phyloP scores from a whole-genome alignment of 352 stramenopile genomes.

The Globisporangium acanthophoron region DNA sequence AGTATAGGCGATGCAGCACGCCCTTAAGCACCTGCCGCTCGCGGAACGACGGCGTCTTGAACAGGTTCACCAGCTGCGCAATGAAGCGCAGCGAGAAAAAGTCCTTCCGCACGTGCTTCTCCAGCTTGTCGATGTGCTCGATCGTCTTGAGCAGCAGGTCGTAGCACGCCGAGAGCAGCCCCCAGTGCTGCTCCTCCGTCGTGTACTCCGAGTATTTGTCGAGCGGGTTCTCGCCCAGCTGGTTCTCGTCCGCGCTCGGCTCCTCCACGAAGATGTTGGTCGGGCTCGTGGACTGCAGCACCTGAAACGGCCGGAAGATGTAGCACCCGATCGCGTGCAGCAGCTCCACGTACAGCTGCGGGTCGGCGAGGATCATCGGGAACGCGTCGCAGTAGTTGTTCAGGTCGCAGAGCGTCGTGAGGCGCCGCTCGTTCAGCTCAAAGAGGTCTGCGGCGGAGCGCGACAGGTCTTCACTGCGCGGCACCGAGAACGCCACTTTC shows the following conservation, averaged over 20 bases:
- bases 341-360: slow-evolving; percentile 76
- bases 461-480: slow-evolving; percentile 40
- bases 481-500: slow-evolving; percentile 79
- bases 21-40: slow-evolving; percentile 84
- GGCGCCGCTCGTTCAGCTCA: slow-evolving; percentile 76
- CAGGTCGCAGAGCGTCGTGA: slow-evolving; percentile 79
- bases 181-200: slow-evolving; percentile 78
- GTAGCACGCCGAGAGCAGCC: slow-evolving; percentile 73
- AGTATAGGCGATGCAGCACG: slow-evolving; percentile 85
- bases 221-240: slow-evolving; percentile 60
- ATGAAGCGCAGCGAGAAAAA: slow-evolving; percentile 83
- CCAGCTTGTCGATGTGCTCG: slow-evolving; percentile 86
- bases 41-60: slow-evolving; percentile 86
- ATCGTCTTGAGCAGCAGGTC: slow-evolving; percentile 81
- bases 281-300: slow-evolving; percentile 40
- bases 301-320: slow-evolving; percentile 76
- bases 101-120: slow-evolving; percentile 83
- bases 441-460: slow-evolving; percentile 61
- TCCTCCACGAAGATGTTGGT: slow-evolving; percentile 85
- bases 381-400: slow-evolving; percentile 85
- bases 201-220: slow-evolving; percentile 85
- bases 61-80: slow-evolving; percentile 72
- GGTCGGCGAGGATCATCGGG: slow-evolving; percentile 74
- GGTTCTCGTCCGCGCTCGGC: slow-evolving; percentile 48
- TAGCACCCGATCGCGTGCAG: slow-evolving; percentile 76